These are phyloP conservation scores for Rutstroemia sp. DNA, from an alignment of 2,329 filamentous ascomycete species.

Conservation along the genomic window DNA sequence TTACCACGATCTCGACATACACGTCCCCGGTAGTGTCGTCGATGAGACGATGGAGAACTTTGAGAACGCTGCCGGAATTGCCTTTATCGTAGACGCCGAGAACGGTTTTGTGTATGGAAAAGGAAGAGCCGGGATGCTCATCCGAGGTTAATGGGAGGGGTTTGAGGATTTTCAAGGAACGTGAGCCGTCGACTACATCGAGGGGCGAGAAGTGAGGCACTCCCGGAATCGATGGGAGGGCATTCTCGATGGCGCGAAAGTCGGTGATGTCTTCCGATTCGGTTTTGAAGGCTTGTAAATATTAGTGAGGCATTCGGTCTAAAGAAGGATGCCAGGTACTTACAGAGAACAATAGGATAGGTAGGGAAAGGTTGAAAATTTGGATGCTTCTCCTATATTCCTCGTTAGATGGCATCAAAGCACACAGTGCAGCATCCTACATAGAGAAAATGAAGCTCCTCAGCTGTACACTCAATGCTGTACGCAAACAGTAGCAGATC, in stretches of 20 bases:
- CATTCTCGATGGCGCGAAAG: background rate
- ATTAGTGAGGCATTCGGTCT: too few species aligned
- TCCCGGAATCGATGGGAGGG: background rate
- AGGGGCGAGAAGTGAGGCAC: background rate
- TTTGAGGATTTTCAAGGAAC: background rate
- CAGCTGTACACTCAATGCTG: background rate
- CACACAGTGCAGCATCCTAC: background rate
- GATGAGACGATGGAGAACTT: background rate
- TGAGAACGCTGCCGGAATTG: background rate
- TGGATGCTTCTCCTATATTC: background rate
- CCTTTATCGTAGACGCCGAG: background rate
- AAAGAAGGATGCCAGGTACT: background rate
- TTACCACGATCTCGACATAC: background rate
- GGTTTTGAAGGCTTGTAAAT: background rate
- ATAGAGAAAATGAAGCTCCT: background rate
- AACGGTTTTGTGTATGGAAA: background rate
- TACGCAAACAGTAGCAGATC: background rate
- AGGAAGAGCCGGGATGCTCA: background rate
- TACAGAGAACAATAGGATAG: background rate
- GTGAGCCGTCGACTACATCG: background rate
- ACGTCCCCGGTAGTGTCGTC: background rate
- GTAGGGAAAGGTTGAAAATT: background rate
- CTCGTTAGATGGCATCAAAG: too few species aligned
- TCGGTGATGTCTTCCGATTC: background rate
- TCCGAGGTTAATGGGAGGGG: background rate